phyloP scores from a whole-genome alignment of 768 basidiomycete species.

The Hygrocybe punicea region DNA sequence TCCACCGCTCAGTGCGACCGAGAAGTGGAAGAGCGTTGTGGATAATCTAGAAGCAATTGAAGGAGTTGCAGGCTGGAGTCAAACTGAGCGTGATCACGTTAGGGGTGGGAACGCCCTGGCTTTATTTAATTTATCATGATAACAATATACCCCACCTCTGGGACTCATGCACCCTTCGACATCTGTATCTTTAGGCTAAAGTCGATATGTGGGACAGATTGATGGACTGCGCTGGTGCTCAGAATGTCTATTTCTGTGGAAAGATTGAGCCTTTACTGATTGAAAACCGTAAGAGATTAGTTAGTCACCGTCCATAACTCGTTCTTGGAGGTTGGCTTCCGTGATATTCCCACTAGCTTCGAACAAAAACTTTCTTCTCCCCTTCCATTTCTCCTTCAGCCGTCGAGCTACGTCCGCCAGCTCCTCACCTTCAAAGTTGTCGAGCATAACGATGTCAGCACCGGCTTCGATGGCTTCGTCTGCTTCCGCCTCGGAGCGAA shows the following conservation, averaged over 20 bases:
- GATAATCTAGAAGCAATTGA: slow-evolving; percentile 83
- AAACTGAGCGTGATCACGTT: slow-evolving; percentile 60
- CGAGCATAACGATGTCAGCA: slow-evolving; percentile 92
- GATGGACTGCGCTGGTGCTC: slow-evolving; percentile 86
- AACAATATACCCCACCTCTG: neutral
- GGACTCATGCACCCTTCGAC: slow-evolving; percentile 31
- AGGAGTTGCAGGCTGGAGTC: slow-evolving; percentile 56
- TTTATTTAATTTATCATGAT: slow-evolving; percentile 54
- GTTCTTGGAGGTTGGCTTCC: slow-evolving; percentile 74
- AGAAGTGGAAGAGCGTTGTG: slow-evolving; percentile 81
- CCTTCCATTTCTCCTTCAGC: slow-evolving; percentile 76
- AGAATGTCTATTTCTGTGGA: slow-evolving; percentile 86
- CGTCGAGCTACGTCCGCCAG: slow-evolving; percentile 63
- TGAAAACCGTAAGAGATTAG: neutral
- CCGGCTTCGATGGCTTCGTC: slow-evolving; percentile 97
- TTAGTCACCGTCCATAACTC: slow-evolving; percentile 73
- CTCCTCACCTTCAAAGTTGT: slow-evolving; percentile 81
- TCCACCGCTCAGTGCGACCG: slow-evolving; percentile 64
- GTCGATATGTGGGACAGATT: slow-evolving; percentile 91
- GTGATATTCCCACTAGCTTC: slow-evolving; percentile 97
- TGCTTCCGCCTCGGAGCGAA: slow-evolving; percentile 82
- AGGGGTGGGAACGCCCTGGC: slow-evolving; percentile 69
- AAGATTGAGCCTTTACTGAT: neutral
- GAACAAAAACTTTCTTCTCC: slow-evolving; percentile 79
- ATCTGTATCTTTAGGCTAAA: slow-evolving; percentile 95